Conservation (phyloP, 129 eudicot species). For the Flaveria trinervia region DNA sequence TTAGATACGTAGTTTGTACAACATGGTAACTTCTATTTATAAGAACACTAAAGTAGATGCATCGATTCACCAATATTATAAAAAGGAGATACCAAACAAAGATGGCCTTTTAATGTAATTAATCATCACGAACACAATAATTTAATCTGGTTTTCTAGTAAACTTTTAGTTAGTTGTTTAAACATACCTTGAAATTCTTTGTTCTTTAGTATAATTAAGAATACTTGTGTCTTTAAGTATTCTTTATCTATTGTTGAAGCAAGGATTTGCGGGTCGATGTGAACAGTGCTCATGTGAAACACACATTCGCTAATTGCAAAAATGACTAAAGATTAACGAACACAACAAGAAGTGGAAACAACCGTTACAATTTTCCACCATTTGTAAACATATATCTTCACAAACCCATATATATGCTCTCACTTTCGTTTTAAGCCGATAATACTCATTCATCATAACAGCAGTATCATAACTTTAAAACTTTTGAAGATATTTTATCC, state of each 20-base stretch:
- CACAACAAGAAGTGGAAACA: conserved; percentile 22
- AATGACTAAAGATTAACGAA: conserved; percentile 14
- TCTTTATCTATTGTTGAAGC: background rate
- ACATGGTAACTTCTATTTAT: conserved; percentile 23
- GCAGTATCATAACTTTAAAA: conserved; percentile 15
- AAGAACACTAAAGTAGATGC: conserved; percentile 11
- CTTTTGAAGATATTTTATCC: conserved; percentile 21
- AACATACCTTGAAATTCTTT: background rate
- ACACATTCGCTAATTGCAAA: background rate
- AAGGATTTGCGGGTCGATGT: too few species aligned
- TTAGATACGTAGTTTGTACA: background rate
- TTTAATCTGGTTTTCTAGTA: background rate
- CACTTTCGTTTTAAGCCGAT: conserved; percentile 8
- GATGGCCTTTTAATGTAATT: conserved; percentile 10
- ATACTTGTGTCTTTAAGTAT: conserved; percentile 27
- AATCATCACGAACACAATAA: conserved; percentile 12
- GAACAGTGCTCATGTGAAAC: too few species aligned
- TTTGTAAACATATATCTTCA: conserved; percentile 20
- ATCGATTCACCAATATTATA: background rate
- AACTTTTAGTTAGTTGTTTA: background rate
- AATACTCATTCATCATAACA: background rate
- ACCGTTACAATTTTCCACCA: conserved; percentile 28
- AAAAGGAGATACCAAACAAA: conserved; percentile 1
- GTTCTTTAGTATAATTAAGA: conserved; percentile 28
- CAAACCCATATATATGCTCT: conserved; percentile 7